Base-by-base conservation (phyloP, 805 yeast species). In the Spathaspora passalidarum region DNA sequence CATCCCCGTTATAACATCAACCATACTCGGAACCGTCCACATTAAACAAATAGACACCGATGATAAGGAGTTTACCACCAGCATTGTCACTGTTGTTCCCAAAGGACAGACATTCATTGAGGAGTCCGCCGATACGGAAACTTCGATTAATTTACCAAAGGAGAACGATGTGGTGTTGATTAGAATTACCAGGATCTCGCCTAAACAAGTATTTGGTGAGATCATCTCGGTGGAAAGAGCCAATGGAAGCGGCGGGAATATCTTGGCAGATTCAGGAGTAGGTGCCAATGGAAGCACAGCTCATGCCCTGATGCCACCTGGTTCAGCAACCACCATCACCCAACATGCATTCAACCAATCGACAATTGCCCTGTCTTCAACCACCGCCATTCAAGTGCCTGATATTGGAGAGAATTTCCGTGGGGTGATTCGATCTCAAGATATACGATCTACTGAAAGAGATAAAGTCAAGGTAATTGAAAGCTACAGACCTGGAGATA, bases 341-440 rank as follows among this genome's bases (percentile, higher is more conserved):
- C 61, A 62, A 18, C 67, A 66, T 49, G 22, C 23, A 13, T 47
- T 47, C 23, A 52, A 56, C 14, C 22, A 41, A 21, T 63, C 59
- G 14, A 57, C 71, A 5, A 57, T 68, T 7, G 76, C 76, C 2
- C 61, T 69, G 14, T 54, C 65, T 13, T 75, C 81, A 42, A 73
- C 78, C 37, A 55, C 68, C 1, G 46, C 59, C 43, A 72, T 72
- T 3, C 58, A 58, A 44, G 75, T 87, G 2, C 69, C 79, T 20
- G 96, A 88, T 56, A 66, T 86, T 26, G 97, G 96, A 2, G 97
- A 91, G 58, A 86, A 86, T 18, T 91, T 87, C 68, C 88, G 86
- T 56, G 98, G 95, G 0, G 74, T 89, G 6, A 84, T 91, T 40
- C 72, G 98, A 56, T 73, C 86, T 2, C 96, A 89, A 63, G 99